These are phyloP conservation scores for Daldinia decipiens DNA, from an alignment of 495 filamentous ascomycete genomes.

Conservation along the genomic window DNA sequence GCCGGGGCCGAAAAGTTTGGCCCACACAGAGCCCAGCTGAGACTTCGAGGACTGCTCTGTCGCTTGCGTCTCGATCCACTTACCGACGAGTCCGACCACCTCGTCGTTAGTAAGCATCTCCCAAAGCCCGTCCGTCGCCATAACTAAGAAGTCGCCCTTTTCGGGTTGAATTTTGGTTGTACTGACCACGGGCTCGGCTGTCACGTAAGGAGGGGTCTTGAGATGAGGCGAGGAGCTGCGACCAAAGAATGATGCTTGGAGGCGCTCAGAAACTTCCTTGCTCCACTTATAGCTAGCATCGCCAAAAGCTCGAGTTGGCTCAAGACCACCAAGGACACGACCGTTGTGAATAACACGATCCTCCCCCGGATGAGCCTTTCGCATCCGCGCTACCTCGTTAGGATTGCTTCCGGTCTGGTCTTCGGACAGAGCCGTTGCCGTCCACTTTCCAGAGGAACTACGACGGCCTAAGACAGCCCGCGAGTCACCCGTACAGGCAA, in stretches of 20 bases:
- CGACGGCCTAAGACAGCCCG: slow-evolving; percentile 90
- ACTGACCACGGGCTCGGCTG: slow-evolving; percentile 93
- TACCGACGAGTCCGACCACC: slow-evolving; percentile 93
- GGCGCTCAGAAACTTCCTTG: slow-evolving; percentile 78
- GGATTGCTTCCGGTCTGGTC: slow-evolving; percentile 92
- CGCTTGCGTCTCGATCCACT: slow-evolving; percentile 88
- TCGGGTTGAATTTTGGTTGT: slow-evolving; percentile 93
- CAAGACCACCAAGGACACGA: slow-evolving; percentile 88
- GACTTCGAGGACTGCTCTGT: slow-evolving; percentile 48
- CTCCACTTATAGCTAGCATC: slow-evolving; percentile 98
- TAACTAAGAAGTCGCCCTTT: slow-evolving; percentile 92
- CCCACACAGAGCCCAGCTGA: slow-evolving; percentile 62
- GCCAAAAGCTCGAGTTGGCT: slow-evolving; percentile 93
- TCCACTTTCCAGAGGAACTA: slow-evolving; percentile 85
- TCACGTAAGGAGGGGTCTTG: slow-evolving; percentile 96
- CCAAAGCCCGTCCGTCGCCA: slow-evolving; percentile 98
- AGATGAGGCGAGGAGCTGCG: slow-evolving; percentile 74
- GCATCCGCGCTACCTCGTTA: slow-evolving; percentile 82
- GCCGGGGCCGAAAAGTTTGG: slow-evolving; percentile 64
- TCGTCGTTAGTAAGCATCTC: slow-evolving; percentile 99
- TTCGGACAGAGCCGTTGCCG: slow-evolving; percentile 84
- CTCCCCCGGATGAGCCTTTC: slow-evolving; percentile 87
- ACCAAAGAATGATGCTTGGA: slow-evolving; percentile 87
- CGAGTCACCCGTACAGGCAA: slow-evolving; percentile 95
- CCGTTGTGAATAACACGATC: slow-evolving; percentile 85